Conservation (phyloP, 116 monocot species). For the Posidonia oceanica region DNA sequence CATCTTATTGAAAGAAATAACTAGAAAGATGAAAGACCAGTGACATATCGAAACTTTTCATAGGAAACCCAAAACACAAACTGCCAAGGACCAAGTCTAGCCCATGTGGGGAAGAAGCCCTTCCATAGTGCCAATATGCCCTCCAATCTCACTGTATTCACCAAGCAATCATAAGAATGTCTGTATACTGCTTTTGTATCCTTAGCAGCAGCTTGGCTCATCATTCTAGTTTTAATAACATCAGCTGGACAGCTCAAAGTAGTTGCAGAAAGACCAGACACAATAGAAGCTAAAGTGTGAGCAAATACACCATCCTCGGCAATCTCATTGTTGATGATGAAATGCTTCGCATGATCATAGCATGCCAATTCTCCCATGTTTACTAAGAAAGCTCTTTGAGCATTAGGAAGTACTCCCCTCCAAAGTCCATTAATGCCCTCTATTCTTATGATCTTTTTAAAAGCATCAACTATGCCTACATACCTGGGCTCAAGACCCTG, state of each 20-base stretch:
- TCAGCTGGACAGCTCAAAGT: constrained; percentile 85
- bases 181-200: constrained; percentile 19
- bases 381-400: constrained; percentile 82
- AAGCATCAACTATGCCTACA: constrained; percentile 43
- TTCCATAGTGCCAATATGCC: constrained; percentile 70
- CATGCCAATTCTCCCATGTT: constrained; percentile 89
- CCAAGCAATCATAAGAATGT: constrained; percentile 64
- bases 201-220: constrained; percentile 44
- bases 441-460: constrained; percentile 39
- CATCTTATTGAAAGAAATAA: neutral
- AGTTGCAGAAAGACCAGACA: constrained; percentile 69
- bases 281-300: constrained; percentile 61
- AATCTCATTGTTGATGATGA: constrained; percentile 36
- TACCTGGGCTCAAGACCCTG: constrained; percentile 51
- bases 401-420: constrained; percentile 69
- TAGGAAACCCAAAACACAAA: constrained; percentile 95
- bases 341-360: constrained; percentile 72
- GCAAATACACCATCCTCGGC: constrained; percentile 55
- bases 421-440: constrained; percentile 74
- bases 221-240: constrained; percentile 88
- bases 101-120: constrained; percentile 93
- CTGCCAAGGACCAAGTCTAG: constrained; percentile 89
- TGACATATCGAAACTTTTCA: constrained; percentile 42
- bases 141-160: constrained; percentile 61
- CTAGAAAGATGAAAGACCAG: constrained; percentile 75